Base-by-base conservation (phyloP, 345 rosid genomes). In the Euphorbia lathyris region DNA sequence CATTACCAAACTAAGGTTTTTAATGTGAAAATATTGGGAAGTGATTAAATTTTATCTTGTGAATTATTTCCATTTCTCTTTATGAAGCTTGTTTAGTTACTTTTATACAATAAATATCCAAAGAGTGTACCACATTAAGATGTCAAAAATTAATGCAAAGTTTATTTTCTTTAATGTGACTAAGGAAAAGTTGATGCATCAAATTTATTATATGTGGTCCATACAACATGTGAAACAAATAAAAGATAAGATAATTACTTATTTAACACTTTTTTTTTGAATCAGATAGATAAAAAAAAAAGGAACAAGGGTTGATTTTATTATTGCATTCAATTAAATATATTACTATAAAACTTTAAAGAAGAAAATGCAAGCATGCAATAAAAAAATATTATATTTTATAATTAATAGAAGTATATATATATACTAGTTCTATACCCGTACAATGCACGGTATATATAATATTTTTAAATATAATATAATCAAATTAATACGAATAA, bases 141-240 rank as follows among this genome's bases (percentile, higher is more conserved):
- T 60, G 23, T 60, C 26, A 16, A 20, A 59, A 16, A 19, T 60
- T 60, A 60, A 60, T 32, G 47, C 65, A 60, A 60, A 60, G 65
- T 60, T 60, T 36, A 59, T 59, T 60, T 60, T 60, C 45, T 26
- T 60, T 60, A 26, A 32, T 34, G 64, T 60, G 64, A 60, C 64
- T 17, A 34, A 16, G 14, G 30, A 60, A 29, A 32, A 59, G 63
- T 59, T 59, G 63, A 59, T 59, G 38, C 40, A 12, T 59, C 2
- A 60, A 60, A 32, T 7, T 22, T 60, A 17, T n/a, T n/a, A 16
- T 9, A n/a, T 60, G 64, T 60, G 64, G 64, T 60, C 64, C 64
- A 32, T 26, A 7, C 45, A 60, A 32, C 64, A 60, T 60, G 64
- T 60, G 64, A 60, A 60, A 7, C 3, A 60, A 58, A 32, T n/a